Evolutionary conservation across 805 yeast species (phyloP), one percentile per base, ranked within the genome.

Genomic region (Candida patagonica): DNA sequence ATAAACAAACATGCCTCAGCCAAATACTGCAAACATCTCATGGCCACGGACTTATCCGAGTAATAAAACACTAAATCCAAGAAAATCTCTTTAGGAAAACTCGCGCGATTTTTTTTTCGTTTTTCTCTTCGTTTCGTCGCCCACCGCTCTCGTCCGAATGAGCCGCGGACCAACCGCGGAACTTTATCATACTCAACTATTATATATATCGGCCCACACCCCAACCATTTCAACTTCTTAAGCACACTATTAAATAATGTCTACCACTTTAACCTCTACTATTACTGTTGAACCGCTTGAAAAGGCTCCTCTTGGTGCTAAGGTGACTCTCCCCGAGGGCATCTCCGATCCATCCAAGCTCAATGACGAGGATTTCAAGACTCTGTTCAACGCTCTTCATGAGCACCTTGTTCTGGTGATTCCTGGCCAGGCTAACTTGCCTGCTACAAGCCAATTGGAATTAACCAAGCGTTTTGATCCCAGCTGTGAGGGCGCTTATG

Each of bases 391-490:
- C 24, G 89, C 88, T 0, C 70, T 85, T 4, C 76, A 77, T 51
- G 70, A 68, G 6, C 62, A 86, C 55, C 71, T 83, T 38, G 94
- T 86, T 6, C 65, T 83, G 13, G 80, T 85, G 13, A 73, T 86
- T 41, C 89, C 89, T 31, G 68, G 70, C 30, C 89, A 81, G 60
- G 74, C 67, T n/a, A 62, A 74, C 5, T 67, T 86, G 29, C 47
- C 76, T 2, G 94, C 95, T 24, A 66, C 72, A 42, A 78, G 88
- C 1, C 95, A 86, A 61, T 83, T 80, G 61, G 60, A 68, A 20
- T 67, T 86, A 38, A 86, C 95, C 23, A 72, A 79, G 44, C 72
- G 82, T 51, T 80, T 85, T 54, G 95, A 86, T 53, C 86, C 89
- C 19, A 65, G 84, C 3, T 68, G 78, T 42, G 53, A 53, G n/a